phyloP scores from a whole-genome alignment of 441 rosid genomes.

The Bruguiera hainesii region DNA sequence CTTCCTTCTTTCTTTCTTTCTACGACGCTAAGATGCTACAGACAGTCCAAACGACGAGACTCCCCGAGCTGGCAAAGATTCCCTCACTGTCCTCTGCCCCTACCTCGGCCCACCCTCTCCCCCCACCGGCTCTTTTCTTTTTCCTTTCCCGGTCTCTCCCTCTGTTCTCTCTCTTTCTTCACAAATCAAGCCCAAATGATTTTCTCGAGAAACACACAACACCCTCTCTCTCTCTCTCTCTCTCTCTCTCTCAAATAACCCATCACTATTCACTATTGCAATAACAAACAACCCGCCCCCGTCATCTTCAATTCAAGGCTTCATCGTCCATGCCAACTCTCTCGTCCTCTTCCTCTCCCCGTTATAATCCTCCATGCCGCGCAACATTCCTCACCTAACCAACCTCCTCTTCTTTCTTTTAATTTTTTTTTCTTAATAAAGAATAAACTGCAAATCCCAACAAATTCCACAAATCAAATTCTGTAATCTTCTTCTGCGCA shows the following conservation, averaged over 20 bases:
- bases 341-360: too few species aligned
- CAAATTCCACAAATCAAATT: not conserved
- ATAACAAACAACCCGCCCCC: not conserved
- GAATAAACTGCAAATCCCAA: not conserved
- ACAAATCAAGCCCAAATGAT: not conserved
- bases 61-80: conserved; percentile 69
- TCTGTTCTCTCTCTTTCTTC: not conserved
- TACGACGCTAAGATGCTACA: conserved; percentile 5
- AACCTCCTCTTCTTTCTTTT: not conserved
- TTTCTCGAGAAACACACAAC: conserved; percentile 41
- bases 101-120: too few species aligned
- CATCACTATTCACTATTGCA: not conserved
- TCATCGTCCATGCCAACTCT: not conserved
- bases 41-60: conserved; percentile 41
- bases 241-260: not conserved
- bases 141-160: not conserved
- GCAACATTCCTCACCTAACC: not conserved
- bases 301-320: not conserved
- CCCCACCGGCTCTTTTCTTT: not conserved
- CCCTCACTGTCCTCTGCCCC: conserved; percentile 30
- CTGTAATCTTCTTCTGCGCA: too few species aligned
- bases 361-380: too few species aligned
- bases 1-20: conserved; percentile 8
- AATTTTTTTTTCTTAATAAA: not conserved
- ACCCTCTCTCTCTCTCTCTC: not conserved